phyloP scores from a whole-genome alignment of 1,284 basidiomycete species.

The Volvariella surrecta region DNA sequence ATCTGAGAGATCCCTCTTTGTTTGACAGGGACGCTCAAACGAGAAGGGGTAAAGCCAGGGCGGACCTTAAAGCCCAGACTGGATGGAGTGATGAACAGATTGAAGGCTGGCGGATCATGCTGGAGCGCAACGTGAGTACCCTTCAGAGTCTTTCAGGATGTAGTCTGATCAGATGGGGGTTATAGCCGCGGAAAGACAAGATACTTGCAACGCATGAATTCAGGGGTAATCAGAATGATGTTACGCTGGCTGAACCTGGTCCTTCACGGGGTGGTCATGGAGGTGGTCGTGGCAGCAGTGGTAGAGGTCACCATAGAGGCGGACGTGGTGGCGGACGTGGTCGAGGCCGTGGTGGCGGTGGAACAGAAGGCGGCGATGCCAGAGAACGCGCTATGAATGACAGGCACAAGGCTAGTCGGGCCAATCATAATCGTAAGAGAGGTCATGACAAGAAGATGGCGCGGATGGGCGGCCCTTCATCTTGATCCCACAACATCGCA shows the following conservation, averaged over 20 bases:
- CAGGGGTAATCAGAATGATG: conserved; percentile 43
- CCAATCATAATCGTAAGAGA: conserved; percentile 56
- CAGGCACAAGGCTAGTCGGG: conserved; percentile 56
- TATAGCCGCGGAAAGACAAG: conserved; percentile 65
- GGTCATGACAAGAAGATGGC: conserved; percentile 77
- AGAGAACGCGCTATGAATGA: conserved; percentile 60
- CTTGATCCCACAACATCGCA: too few relatives aligned
- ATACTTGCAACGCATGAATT: conserved; percentile 70
- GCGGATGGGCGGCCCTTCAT: conserved; percentile 30
- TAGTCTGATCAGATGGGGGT: not conserved
- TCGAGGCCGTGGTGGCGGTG: conserved; percentile 22
- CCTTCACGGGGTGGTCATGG: conserved; percentile 19
- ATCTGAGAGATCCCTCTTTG: conserved; percentile 61
- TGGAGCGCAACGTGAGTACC: conserved; percentile 69
- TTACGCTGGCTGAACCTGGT: conserved; percentile 13
- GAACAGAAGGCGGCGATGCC: conserved; percentile 18
- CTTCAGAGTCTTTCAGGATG: not conserved
- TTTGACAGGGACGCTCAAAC: conserved; percentile 75
- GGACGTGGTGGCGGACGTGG: conserved; percentile 28
- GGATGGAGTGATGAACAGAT: conserved; percentile 75
- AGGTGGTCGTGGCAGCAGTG: conserved; percentile 23
- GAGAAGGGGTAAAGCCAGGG: conserved; percentile 55
- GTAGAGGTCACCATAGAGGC: conserved; percentile 28
- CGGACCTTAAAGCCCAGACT: conserved; percentile 57
- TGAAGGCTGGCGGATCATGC: conserved; percentile 83